A percentile compares a stretch with the other conserved stretches of the same genome.
phyloP scores from a whole-genome alignment of 805 yeast genomes.

The Yarrowia bubula region DNA sequence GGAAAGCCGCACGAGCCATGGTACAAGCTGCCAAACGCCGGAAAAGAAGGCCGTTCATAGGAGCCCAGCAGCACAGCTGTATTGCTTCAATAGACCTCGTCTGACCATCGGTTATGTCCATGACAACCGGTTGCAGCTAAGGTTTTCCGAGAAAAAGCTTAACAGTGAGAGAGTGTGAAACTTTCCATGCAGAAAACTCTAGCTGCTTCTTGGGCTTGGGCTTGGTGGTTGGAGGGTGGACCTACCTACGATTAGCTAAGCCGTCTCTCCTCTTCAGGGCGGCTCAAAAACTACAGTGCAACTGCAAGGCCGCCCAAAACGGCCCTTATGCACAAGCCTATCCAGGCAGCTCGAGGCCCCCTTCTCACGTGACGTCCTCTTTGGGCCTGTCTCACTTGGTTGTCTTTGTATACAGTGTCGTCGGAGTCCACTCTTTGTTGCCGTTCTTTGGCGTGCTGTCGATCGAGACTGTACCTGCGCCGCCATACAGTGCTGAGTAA shows the following conservation, averaged over 20 bases:
- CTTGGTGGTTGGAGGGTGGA: no score
- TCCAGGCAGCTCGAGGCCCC: background rate
- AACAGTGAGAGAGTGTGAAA: background rate
- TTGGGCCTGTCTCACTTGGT: background rate
- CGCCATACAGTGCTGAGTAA: background rate
- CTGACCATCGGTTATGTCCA: no score
- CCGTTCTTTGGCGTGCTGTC: background rate
- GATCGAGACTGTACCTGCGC: constrained; percentile 10
- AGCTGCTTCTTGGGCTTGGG: background rate
- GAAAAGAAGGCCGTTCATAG: no score
- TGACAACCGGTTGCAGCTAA: background rate
- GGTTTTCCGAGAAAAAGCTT: background rate
- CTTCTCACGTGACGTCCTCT: background rate
- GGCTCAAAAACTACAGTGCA: no score
- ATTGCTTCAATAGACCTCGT: no score
- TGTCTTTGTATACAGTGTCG: background rate
- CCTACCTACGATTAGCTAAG: background rate
- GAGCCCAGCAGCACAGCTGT: no score
- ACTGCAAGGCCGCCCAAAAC: background rate
- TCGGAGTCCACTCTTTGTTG: background rate
- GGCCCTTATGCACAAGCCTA: background rate
- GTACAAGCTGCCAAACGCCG: no score
- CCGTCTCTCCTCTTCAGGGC: no score
- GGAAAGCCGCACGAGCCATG: no score
- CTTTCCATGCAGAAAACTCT: constrained; percentile 4